These are phyloP conservation scores for Paecilomyces sp. DNA, from an alignment of 2,329 filamentous ascomycete species.

Conservation along the genomic window DNA sequence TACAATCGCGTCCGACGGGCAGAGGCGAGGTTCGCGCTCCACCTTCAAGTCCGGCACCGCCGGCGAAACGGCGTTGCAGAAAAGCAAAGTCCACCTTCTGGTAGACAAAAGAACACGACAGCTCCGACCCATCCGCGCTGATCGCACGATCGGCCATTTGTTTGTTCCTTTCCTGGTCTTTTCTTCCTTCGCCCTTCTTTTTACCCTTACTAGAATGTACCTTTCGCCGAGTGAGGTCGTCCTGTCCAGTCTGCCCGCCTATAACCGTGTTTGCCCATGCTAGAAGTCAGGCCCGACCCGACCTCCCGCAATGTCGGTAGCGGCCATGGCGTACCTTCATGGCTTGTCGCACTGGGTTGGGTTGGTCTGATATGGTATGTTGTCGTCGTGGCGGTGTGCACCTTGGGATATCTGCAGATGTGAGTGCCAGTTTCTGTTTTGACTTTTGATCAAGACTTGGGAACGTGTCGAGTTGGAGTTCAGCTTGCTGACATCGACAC, in stretches of 20 bases:
- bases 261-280: slow-evolving; percentile 8
- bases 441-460: slow-evolving; percentile 1
- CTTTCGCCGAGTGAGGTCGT: neutral
- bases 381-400: slow-evolving; percentile 49
- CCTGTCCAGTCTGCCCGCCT: neutral
- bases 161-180: neutral
- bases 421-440: slow-evolving; percentile 25
- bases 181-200: neutral
- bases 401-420: slow-evolving; percentile 55
- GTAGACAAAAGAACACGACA: neutral
- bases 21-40: neutral
- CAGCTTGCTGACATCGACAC: slow-evolving; percentile 2
- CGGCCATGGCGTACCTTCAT: slow-evolving; percentile 11
- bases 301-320: slow-evolving; percentile 8
- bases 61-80: neutral
- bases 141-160: neutral
- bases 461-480: neutral
- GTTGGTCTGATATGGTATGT: slow-evolving; percentile 49
- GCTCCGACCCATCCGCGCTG: neutral
- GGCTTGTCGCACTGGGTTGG: slow-evolving; percentile 39
- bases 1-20: neutral
- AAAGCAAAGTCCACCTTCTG: neutral
- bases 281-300: slow-evolving; percentile 5
- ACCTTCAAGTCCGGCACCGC: neutral
- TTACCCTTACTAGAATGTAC: slow-evolving; percentile 1